Conservation (phyloP, 257 asterid species). For the Penstemon eatonii region DNA sequence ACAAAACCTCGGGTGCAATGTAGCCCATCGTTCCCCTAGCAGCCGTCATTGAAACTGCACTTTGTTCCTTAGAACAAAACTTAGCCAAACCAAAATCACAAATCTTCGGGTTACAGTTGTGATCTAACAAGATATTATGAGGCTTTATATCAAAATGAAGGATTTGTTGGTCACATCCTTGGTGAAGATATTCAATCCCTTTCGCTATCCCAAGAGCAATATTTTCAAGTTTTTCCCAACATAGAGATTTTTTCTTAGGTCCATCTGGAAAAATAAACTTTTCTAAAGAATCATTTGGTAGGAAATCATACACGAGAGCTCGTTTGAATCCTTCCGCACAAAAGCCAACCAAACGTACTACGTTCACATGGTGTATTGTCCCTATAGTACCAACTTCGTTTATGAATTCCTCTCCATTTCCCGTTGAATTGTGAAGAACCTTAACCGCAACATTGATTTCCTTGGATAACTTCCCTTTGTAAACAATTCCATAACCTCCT, state of each 20-base stretch:
- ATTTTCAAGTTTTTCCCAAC: slow-evolving; percentile 29
- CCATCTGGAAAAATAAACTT: slow-evolving; percentile 23
- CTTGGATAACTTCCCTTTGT: slow-evolving; percentile 32
- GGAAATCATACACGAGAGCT: slow-evolving; percentile 33
- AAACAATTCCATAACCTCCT: slow-evolving; percentile 41
- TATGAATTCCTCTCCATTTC: slow-evolving; percentile 34
- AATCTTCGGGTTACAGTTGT: slow-evolving; percentile 37
- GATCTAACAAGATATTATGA: slow-evolving; percentile 39
- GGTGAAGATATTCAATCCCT: slow-evolving; percentile 43
- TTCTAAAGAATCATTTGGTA: slow-evolving; percentile 32
- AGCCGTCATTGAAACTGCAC: slow-evolving; percentile 29
- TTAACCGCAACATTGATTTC: slow-evolving; percentile 35
- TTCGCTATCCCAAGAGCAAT: slow-evolving; percentile 37
- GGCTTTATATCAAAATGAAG: slow-evolving; percentile 45
- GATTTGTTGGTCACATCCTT: slow-evolving; percentile 40
- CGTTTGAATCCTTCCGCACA: slow-evolving; percentile 40
- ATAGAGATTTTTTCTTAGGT: slow-evolving; percentile 12
- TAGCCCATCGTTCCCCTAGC: slow-evolving; percentile 41
- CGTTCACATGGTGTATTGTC: slow-evolving; percentile 33
- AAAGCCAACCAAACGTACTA: slow-evolving; percentile 37
- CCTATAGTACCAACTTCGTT: slow-evolving; percentile 35
- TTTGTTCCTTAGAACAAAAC: slow-evolving; percentile 36
- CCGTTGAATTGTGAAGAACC: slow-evolving; percentile 24
- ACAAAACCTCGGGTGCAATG: slow-evolving; percentile 39
- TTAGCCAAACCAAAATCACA: slow-evolving; percentile 44